Conservation (phyloP, 2,329 filamentous ascomycete species). For the Colletotrichum falcatum region DNA sequence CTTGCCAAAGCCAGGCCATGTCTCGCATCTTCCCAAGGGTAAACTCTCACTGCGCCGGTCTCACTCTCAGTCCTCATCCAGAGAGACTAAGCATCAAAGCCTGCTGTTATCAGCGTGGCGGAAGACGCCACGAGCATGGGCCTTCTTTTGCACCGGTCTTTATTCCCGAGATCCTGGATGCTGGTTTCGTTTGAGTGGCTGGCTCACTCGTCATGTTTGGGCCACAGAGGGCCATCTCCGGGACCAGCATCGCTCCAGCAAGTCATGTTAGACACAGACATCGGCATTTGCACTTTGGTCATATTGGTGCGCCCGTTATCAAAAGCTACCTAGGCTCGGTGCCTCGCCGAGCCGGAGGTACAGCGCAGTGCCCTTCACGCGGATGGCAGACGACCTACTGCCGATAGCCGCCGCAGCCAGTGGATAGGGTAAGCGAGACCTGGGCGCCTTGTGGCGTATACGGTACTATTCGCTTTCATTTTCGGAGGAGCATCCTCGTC, state of each 20-base stretch:
- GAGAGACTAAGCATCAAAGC: background rate
- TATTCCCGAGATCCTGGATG: background rate
- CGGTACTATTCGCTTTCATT: background rate
- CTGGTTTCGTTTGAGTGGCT: slow-evolving; percentile 22
- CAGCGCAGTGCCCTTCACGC: background rate
- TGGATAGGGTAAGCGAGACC: background rate
- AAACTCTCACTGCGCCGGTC: slow-evolving; percentile 25
- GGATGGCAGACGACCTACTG: background rate
- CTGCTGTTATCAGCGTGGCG: background rate
- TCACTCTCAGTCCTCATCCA: slow-evolving; percentile 16
- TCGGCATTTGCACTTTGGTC: slow-evolving; percentile 1
- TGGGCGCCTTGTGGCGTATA: slow-evolving; percentile 3
- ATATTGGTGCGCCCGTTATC: background rate
- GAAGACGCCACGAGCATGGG: background rate
- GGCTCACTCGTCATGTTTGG: background rate
- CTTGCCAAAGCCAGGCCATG: slow-evolving; percentile 13
- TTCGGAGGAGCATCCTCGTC: slow-evolving; percentile 15
- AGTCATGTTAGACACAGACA: slow-evolving; percentile 2
- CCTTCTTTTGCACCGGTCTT: slow-evolving; percentile 7
- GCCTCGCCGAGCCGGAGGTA: background rate
- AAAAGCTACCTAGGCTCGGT: background rate
- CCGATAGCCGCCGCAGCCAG: slow-evolving; percentile 1
- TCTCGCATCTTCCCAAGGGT: slow-evolving; percentile 26
- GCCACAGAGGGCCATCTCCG: background rate
- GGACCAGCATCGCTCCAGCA: background rate